phyloP scores from a whole-genome alignment of 345 rosid species.

The Salix udensis region DNA sequence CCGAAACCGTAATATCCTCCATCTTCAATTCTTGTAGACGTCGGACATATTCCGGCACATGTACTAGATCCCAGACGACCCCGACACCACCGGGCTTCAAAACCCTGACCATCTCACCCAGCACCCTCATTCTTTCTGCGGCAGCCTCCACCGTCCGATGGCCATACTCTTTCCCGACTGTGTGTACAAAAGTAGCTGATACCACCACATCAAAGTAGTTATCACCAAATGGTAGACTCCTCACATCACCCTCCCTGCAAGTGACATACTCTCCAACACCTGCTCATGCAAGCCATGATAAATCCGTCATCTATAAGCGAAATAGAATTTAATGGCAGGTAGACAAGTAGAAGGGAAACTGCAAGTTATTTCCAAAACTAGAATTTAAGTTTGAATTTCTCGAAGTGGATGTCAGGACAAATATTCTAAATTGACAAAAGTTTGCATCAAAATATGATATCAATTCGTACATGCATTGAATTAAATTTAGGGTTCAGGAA shows the following conservation, averaged over 20 bases:
- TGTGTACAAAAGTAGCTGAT: constrained; percentile 77
- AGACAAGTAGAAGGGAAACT: not conserved
- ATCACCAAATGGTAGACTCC: constrained; percentile 75
- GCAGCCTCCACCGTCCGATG: constrained; percentile 82
- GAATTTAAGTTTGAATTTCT: not conserved
- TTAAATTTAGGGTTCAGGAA: not conserved
- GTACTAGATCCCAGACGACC: constrained; percentile 82
- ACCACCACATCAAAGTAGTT: constrained; percentile 93
- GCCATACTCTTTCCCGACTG: constrained; percentile 80
- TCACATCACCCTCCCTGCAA: constrained; percentile 83
- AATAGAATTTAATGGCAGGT: not conserved
- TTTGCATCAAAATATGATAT: not conserved
- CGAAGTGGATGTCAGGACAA: not conserved
- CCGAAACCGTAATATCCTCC: constrained; percentile 80
- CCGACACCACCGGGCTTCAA: constrained; percentile 76
- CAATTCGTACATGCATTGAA: not conserved
- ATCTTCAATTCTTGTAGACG: constrained; percentile 76
- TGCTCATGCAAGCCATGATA: constrained; percentile 3
- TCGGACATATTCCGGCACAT: constrained; percentile 76
- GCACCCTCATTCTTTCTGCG: constrained; percentile 76
- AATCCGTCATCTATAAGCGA: not conserved
- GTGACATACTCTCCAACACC: constrained; percentile 97
- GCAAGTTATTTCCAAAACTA: not conserved
- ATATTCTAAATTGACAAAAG: not conserved
- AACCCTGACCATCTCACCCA: constrained; percentile 86